Evolutionary conservation across 306 rosid genomes (phyloP), one percentile per base, ranked within the genome.

Genomic region (Acacia crassicarpa): DNA sequence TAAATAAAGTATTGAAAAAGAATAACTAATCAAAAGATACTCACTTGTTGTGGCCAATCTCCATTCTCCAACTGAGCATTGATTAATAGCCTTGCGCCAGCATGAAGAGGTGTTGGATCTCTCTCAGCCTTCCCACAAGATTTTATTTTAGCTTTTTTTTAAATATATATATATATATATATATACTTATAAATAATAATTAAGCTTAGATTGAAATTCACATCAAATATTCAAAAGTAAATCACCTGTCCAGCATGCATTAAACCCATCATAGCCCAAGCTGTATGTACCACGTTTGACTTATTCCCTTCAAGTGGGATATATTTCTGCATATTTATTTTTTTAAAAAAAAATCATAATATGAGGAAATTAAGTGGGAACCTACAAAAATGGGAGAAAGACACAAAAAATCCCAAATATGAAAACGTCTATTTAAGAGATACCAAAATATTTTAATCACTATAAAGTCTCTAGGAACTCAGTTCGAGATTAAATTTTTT

Each of bases 31-130:
- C 9, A 32, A 43, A n/a, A 56, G 20, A 23, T 3, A 30, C 53
- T 9, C 53, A 70, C 91, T 87, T 89, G 91, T 23, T 92, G 95
- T 5, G 97, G 95, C 85, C 93, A 91, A 82, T 91, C 94, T 0
- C 97, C 94, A 48, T 91, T 74, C 82, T 88, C 90, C 38, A 87
- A 27, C 11, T 93, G 95, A 41, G 91, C 84, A 75, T 89, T 93
- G 61, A 91, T 88, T 17, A 91, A 15, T 25, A 87, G 41, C 74
- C 83, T 91, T 23, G 90, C 91, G 2, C 95, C 91, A 1, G 87
- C 84, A 14, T 91, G 92, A 58, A 93, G 91, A 71, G 97, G 93
- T 40, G 56, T 70, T 3, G 84, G 84, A 49, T 92, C 91, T 83
- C 90, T 87, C 40, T 91, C 89, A 1, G 82, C 92, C 89, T 59